Base-by-base conservation (phyloP, 2,329 filamentous ascomycete species). In the Ceratocystis cacaofunesta region DNA sequence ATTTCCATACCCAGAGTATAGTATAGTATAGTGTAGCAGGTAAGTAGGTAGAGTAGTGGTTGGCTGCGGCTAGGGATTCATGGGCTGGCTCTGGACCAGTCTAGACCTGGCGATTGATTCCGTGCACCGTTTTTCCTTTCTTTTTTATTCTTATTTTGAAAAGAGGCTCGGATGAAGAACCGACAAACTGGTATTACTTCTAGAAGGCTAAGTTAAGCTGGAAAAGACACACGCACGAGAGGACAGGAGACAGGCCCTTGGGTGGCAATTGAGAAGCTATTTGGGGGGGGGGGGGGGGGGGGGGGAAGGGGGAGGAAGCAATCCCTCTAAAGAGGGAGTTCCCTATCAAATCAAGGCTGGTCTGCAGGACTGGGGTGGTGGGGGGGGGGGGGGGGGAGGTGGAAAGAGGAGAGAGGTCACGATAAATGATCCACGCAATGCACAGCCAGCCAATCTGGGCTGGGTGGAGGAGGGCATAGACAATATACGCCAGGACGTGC, bases 31-130 rank as follows among this genome's bases (percentile, higher is more conserved):
- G 55, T 58, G 55, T 58, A 28, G 55, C 12, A 58, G 28, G 4
- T 4, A n/a, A 41, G 36, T 41, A 41, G 36, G 12, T 15, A 41
- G 36, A 41, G 36, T 41, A 41, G 36, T 41, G 36, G 36, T 41
- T 36, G 17, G 55, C 22, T 36, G 55, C 55, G 55, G 55, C 55
- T 58, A 58, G 55, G 55, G 55, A 58, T 58, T 58, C n/a, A 19
- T 58, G 32, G 55, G 12, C 55, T 48, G 55, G 63, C 55, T 65
- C 55, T 65, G 63, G 63, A 57, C 55, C 28, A 57, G 52, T 65
- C 63, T 65, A 65, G 63, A 65, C 63, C 63, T 65, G 55, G 63
- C 63, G 63, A 65, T 65, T 65, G 55, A 58, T 58, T 58, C 55
- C 55, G 55, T 58, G 55, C 55, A 58, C 57, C 63, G 43, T 48